Percentiles rank a stretch among this genome's conserved stretches.
phyloP scores from a whole-genome alignment of 202 grass and related monocot genomes.

The Thinopyrum obtusiflorum region DNA sequence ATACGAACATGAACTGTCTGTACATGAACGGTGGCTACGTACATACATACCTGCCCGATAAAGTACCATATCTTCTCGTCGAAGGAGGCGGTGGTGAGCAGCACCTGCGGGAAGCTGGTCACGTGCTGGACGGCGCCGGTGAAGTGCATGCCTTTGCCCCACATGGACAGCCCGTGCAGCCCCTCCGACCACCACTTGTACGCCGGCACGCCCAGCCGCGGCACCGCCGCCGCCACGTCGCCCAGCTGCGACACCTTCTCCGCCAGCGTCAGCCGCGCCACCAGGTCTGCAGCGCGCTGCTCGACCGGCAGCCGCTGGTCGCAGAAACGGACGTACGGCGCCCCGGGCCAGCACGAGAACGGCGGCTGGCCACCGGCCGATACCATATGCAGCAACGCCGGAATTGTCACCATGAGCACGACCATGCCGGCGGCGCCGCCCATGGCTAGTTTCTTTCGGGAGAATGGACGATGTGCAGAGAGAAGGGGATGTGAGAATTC shows the following conservation, averaged over 20 bases:
- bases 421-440: neutral
- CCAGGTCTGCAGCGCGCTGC: constrained; percentile 45
- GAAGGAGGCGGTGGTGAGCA: constrained; percentile 73
- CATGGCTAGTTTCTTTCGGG: neutral
- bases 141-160: constrained; percentile 54
- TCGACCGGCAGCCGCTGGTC: constrained; percentile 12
- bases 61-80: constrained; percentile 54
- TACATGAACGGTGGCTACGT: no score
- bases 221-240: constrained; percentile 41
- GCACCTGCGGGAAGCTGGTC: constrained; percentile 82
- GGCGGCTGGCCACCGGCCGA: neutral
- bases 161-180: constrained; percentile 62
- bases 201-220: constrained; percentile 50
- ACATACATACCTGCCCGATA: constrained; percentile 51
- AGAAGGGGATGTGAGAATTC: neutral
- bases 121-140: constrained; percentile 35
- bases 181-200: constrained; percentile 87
- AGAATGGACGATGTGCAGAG: neutral
- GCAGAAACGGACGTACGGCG: constrained; percentile 15
- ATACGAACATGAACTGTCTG: no score
- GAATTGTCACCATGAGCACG: neutral
- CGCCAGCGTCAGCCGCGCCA: constrained; percentile 44
- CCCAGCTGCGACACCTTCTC: constrained; percentile 67
- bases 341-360: neutral
- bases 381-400: neutral